Evolutionary conservation across 352 stramenopile genomes (phyloP).

Genomic region (Globisporangium megalacanthum): DNA sequence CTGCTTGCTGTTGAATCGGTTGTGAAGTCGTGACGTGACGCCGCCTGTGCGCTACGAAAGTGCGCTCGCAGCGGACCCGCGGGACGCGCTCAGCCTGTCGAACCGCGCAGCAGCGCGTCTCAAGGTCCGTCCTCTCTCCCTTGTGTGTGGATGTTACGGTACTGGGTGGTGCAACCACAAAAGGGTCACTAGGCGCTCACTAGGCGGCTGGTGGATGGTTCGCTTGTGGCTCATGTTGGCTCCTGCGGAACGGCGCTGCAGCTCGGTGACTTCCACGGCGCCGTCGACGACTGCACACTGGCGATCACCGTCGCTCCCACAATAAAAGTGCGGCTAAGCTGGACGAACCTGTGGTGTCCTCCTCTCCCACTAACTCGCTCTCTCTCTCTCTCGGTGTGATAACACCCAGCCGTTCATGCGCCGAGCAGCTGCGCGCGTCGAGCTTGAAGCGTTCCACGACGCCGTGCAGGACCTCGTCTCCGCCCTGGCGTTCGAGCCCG

Average conservation of each 20-base stretch:
- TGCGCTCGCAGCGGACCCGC: conserved; percentile 39
- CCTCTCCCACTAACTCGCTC: too few relatives aligned
- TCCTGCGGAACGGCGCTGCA: conserved; percentile 5
- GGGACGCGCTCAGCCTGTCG: conserved; percentile 41
- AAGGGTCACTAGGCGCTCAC: too few relatives aligned
- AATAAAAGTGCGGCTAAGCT: conserved; percentile 41
- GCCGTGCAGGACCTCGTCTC: conserved; percentile 39
- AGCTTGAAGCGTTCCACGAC: conserved; percentile 13
- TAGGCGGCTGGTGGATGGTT: too few relatives aligned
- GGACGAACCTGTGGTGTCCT: too few relatives aligned
- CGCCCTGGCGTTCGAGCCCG: conserved; percentile 38
- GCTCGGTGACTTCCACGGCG: conserved; percentile 32
- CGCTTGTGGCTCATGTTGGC: too few relatives aligned
- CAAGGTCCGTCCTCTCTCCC: conserved; percentile 27
- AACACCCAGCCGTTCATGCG: conserved; percentile 45
- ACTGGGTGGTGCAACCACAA: too few relatives aligned
- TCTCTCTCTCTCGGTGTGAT: neutral
- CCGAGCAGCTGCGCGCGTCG: conserved; percentile 37
- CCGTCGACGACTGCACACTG: conserved; percentile 39
- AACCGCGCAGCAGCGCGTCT: conserved; percentile 62
- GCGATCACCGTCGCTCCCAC: conserved; percentile 36
- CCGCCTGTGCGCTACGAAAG: conserved; percentile 9
- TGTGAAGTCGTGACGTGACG: neutral
- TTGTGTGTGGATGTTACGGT: neutral
- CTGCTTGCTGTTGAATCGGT: neutral